Conservation (phyloP, 306 rosid genomes). For the Lathyrus sativus region DNA sequence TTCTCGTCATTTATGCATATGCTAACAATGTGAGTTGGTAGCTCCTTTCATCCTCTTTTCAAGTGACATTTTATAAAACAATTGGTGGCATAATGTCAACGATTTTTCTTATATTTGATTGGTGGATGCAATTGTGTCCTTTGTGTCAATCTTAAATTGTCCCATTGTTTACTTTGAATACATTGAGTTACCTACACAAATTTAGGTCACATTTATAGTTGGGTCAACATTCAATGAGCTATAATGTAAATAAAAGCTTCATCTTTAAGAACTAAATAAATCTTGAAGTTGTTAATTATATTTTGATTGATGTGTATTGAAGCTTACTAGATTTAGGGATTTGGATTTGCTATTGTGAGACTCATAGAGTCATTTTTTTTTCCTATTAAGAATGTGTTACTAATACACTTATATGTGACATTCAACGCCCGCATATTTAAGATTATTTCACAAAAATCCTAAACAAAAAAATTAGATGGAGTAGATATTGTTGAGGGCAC, state of each 20-base stretch:
- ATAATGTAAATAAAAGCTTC: background rate
- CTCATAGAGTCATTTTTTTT: no score
- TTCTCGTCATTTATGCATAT: slow-evolving; percentile 58
- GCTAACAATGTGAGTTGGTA: background rate
- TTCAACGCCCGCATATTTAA: no score
- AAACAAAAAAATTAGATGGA: no score
- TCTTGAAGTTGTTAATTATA: background rate
- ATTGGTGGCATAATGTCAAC: slow-evolving; percentile 57
- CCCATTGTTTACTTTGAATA: slow-evolving; percentile 29
- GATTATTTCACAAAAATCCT: no score
- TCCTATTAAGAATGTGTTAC: no score
- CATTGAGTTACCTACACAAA: slow-evolving; percentile 28
- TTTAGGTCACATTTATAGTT: slow-evolving; percentile 31
- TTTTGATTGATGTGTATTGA: background rate
- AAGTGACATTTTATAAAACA: slow-evolving; percentile 21
- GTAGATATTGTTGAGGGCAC: no score
- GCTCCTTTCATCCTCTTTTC: slow-evolving; percentile 35
- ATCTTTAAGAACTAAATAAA: background rate
- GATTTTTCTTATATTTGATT: slow-evolving; percentile 38
- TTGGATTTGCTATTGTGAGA: no score
- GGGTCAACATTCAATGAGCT: slow-evolving; percentile 20
- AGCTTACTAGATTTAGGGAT: background rate
- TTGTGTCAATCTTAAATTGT: slow-evolving; percentile 33
- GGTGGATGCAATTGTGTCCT: slow-evolving; percentile 22
- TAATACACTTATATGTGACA: no score